Base-by-base conservation (phyloP, 1,139 yeast species). In the Wickerhamomyces sp. region DNA sequence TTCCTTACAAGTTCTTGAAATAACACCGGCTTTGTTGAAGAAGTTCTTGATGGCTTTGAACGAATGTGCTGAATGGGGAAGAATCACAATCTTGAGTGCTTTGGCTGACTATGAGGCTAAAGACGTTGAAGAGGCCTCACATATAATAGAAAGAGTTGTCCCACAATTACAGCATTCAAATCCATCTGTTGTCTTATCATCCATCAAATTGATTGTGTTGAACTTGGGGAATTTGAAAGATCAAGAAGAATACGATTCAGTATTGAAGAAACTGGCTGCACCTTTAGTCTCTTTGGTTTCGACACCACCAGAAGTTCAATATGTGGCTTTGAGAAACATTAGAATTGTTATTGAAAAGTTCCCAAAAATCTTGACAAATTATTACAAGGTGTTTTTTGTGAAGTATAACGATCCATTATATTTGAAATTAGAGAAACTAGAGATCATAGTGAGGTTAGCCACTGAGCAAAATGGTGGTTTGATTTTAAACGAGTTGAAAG, bases 11-110 rank as follows among this genome's bases (percentile, higher is more conserved):
- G 73, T 61, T 40, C 64, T 59, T 46, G 63, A 54, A 50, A 66
- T 59, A 49, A 67, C 44, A 40, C 62, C 60, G 50, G 33, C 13
- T 55, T 72, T 31, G 33, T 68, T 84, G 37, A 76, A 76, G 46
- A 81, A 73, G 55, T 70, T 91, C 42, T 67, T 93, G 41, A 69
- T 78, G 47, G 95, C 96, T 20, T 69, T 93, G 46, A 89, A 89
- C 59, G 99, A 93, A 62, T 91, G 97, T 62, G 89, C 97, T 1
- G 99, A 93, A 63, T 93, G 99, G 99, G 98, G 98, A 6, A 75
- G 98, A 54, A 84, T 91, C 46, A 79, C 96, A 3, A 85, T 93
- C 31, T 68, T 93, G 45, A 75, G 86, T 2, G 88, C 96, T 2
- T 64, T 93, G 46, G 70, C 87, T 9, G 89, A 83, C 32, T 91